Evolutionary conservation across 2,329 filamentous ascomycete genomes (phyloP).

Genomic region (Cladorrhinum sp.): DNA sequence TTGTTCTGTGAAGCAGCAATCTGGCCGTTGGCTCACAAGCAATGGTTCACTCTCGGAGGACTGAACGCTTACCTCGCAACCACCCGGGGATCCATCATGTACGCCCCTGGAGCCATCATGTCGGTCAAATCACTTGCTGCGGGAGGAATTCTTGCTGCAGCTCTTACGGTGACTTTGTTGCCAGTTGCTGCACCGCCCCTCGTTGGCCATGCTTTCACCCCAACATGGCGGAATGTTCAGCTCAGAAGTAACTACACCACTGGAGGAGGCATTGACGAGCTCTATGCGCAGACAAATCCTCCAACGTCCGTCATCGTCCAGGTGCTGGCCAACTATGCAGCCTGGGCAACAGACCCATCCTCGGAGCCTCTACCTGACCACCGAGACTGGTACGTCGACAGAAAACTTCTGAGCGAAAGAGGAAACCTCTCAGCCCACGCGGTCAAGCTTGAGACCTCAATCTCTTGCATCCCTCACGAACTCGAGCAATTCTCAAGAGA

Average conservation of each 20-base stretch:
- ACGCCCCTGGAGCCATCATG: constrained; percentile 17
- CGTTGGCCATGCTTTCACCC: constrained; percentile 22
- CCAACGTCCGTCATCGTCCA: constrained; percentile 21
- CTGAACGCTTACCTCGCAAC: constrained; percentile 24
- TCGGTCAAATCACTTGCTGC: constrained; percentile 15
- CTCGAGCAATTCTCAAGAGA: constrained; percentile 18
- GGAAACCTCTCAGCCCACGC: constrained; percentile 23
- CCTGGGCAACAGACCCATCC: constrained; percentile 21
- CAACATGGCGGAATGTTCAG: neutral
- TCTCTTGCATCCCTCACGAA: constrained; percentile 19
- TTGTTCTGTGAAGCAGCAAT: constrained; percentile 21
- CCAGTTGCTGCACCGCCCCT: constrained; percentile 20
- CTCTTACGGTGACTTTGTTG: constrained; percentile 18
- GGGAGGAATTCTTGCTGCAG: constrained; percentile 14
- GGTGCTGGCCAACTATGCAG: constrained; percentile 21
- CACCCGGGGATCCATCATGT: constrained; percentile 22
- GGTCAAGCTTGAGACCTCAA: constrained; percentile 19
- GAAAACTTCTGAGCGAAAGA: constrained; percentile 14
- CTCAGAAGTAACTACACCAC: constrained; percentile 23
- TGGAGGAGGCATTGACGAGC: constrained; percentile 20
- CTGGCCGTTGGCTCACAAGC: constrained; percentile 24
- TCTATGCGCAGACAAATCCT: constrained; percentile 23
- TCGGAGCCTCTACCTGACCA: constrained; percentile 24
- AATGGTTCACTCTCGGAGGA: constrained; percentile 22
- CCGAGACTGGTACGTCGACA: constrained; percentile 27